phyloP scores from a whole-genome alignment of 441 rosid genomes.

The Croton laevigatus region DNA sequence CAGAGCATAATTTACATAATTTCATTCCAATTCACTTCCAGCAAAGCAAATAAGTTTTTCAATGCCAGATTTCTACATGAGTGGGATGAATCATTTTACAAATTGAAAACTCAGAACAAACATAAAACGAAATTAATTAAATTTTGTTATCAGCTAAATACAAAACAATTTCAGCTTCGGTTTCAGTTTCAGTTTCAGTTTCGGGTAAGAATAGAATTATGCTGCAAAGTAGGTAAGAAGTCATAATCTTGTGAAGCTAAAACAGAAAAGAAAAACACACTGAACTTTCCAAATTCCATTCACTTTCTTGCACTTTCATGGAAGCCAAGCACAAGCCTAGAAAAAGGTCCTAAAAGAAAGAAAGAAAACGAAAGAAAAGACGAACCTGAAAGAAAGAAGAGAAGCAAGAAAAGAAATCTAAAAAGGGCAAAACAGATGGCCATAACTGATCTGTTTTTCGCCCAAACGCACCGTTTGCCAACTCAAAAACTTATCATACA shows the following conservation, averaged over 20 bases:
- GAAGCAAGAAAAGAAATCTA: conserved; percentile 24
- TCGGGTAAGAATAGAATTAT: background rate
- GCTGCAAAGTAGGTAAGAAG: background rate
- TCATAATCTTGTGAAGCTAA: background rate
- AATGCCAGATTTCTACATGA: background rate
- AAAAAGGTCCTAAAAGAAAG: background rate
- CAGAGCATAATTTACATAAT: too few relatives aligned
- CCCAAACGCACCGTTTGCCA: conserved; percentile 10
- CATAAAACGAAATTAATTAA: background rate
- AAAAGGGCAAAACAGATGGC: conserved; percentile 25
- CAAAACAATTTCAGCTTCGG: background rate
- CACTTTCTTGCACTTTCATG: background rate
- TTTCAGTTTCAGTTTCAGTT: background rate
- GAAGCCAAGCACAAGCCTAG: background rate
- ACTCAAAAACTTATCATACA: background rate
- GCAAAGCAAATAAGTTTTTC: background rate
- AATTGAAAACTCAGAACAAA: background rate
- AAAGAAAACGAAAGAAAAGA: background rate
- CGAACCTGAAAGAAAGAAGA: conserved; percentile 35
- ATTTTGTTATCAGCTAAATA: background rate
- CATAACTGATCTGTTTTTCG: conserved; percentile 31
- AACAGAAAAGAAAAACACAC: background rate
- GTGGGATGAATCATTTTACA: background rate
- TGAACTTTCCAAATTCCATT: background rate
- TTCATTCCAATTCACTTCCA: conserved; percentile 2